Base-by-base conservation (phyloP, 108 stramenopile genomes). In the Poteriospumella lacustris region DNA sequence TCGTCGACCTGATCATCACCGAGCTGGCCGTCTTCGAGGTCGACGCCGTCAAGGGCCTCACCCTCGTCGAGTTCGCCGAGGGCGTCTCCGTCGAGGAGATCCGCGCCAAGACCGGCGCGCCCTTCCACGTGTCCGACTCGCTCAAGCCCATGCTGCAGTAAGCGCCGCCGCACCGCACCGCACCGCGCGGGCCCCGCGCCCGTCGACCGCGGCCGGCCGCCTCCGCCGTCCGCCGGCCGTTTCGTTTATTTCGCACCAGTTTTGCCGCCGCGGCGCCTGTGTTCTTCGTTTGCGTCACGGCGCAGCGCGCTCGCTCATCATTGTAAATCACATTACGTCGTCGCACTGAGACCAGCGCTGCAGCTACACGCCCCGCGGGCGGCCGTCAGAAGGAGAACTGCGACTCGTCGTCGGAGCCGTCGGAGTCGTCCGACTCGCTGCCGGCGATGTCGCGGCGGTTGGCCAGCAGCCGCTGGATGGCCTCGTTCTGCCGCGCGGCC, bases 1-100 rank as follows among this genome's bases (percentile, higher is more conserved):
- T 95, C 26, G 94, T 95, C 1, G 89, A 94, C 83, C 83, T 91
- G 47, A 94, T 95, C 69, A 95, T 95, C 73, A 95, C 93, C 5
- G 94, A 95, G 58, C 81, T 93, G 89, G 88, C 88, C 76, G 94
- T 95, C 24, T 94, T 95, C 79, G 92, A 93, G 76, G 12, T 93
- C 90, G 92, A 91, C 82, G 0, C 64, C 0, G 88, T 92, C 75
- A 88, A 88, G 82, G 89, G 89, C 3, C 76, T 83, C 1, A 43
- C 43, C 38, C 59, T 80, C 33, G 2, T 36, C n/a, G 79, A 80
- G 39, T 43, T 76, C 24, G 75, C 73, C 58, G 64, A 58, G n/a
- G 79, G 59, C 24, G 39, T 1, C 29, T 42, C 79, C n/a, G 72
- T 80, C 3, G 79, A 80, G 26, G 73, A 80, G 40, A 3, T 80